Conservation (phyloP, 2,329 filamentous ascomycete genomes). For the Colletotrichum sojae region DNA sequence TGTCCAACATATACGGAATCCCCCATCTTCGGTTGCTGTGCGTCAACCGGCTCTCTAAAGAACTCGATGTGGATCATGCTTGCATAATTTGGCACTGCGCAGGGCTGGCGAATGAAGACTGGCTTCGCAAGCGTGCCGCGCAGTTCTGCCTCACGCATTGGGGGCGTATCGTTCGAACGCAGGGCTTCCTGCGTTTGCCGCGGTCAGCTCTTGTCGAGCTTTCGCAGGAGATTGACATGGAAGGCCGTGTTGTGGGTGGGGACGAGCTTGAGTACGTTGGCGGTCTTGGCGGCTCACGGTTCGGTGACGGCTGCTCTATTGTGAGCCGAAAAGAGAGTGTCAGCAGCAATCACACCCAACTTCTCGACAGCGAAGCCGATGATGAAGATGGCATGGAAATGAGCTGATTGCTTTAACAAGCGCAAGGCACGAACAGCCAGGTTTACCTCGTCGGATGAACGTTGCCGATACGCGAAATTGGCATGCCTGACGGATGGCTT, state of each 20-base stretch:
- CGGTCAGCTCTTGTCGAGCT: constrained; percentile 88
- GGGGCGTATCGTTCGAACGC: constrained; percentile 92
- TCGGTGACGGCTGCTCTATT: constrained; percentile 55
- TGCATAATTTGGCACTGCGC: constrained; percentile 98
- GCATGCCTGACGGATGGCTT: neutral
- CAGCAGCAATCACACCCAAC: constrained; percentile 71
- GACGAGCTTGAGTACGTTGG: constrained; percentile 79
- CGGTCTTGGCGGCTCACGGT: constrained; percentile 64
- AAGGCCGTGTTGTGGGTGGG: constrained; percentile 90
- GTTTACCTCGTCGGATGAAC: neutral
- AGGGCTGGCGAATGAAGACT: constrained; percentile 90
- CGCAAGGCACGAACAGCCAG: neutral
- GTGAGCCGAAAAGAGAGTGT: constrained; percentile 70
- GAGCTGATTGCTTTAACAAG: constrained; percentile 46
- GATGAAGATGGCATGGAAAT: constrained; percentile 77
- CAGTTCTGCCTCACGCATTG: constrained; percentile 93
- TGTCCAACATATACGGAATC: constrained; percentile 99
- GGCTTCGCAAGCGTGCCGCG: constrained; percentile 90
- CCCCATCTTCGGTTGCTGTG: constrained; percentile 91
- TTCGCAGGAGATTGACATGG: constrained; percentile 92
- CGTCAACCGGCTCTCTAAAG: constrained; percentile 89
- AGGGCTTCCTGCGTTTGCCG: constrained; percentile 86
- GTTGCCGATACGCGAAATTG: neutral
- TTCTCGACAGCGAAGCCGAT: constrained; percentile 70
- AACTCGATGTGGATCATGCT: constrained; percentile 94